Evolutionary conservation across 1,284 basidiomycete species (phyloP).

Genomic region (Volvariella volvacea): DNA sequence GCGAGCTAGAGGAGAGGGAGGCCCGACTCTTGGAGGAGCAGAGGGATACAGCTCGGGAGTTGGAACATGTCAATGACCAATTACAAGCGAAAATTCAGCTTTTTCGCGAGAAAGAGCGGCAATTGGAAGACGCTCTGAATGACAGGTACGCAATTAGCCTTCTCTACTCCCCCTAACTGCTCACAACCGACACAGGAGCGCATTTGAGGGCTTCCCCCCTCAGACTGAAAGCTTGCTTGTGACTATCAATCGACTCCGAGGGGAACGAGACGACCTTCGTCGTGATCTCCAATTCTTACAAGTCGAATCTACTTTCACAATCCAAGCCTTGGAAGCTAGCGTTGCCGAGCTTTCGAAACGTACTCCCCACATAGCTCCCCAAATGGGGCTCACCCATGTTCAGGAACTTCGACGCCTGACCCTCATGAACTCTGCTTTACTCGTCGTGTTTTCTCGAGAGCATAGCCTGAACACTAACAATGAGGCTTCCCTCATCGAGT

Average conservation of each 20-base stretch:
- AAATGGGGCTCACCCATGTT: not conserved
- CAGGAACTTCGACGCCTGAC: not conserved
- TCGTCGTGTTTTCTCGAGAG: too few species aligned
- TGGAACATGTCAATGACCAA: constrained; percentile 18
- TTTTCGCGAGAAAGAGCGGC: not conserved
- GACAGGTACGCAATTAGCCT: constrained; percentile 10
- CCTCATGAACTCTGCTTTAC: too few species aligned
- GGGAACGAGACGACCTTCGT: constrained; percentile 63
- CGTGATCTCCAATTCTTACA: constrained; percentile 65
- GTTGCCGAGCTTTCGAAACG: constrained; percentile 22
- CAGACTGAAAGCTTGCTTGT: constrained; percentile 53
- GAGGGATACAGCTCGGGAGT: constrained; percentile 37
- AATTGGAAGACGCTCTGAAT: too few species aligned
- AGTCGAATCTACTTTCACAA: constrained; percentile 62
- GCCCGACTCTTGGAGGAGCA: constrained; percentile 34
- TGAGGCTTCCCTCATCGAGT: not conserved
- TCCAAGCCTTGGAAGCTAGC: constrained; percentile 52
- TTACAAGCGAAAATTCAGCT: constrained; percentile 19
- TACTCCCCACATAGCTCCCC: not conserved
- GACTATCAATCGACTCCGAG: constrained; percentile 60
- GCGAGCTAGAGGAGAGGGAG: constrained; percentile 28
- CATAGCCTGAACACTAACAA: too few species aligned
- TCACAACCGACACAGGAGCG: too few species aligned
- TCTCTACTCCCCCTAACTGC: not conserved
- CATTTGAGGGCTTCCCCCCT: too few species aligned